Conservation (phyloP, 2,329 filamentous ascomycete species). For the Colletotrichum cuscutae region DNA sequence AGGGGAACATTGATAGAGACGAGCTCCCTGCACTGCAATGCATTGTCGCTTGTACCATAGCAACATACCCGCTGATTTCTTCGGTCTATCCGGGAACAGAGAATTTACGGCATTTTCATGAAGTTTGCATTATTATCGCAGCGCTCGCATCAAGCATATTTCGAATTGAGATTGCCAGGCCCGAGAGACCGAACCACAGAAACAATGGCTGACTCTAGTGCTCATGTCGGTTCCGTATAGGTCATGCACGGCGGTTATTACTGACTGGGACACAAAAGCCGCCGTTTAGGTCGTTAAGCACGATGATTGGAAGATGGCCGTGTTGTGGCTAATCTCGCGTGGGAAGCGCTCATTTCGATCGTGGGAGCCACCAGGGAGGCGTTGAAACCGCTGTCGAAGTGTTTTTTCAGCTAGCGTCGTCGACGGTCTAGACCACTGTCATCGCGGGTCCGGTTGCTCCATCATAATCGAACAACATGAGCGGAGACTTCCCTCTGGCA, state of each 20-base stretch:
- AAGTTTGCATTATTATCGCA: background rate
- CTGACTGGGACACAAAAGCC: background rate
- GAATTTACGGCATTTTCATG: constrained; percentile 10
- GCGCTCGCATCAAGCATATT: background rate
- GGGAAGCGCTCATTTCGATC: constrained; percentile 27
- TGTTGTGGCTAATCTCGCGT: constrained; percentile 34
- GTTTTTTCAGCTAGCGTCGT: constrained; percentile 6
- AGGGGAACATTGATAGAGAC: constrained; percentile 7
- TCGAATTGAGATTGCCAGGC: background rate
- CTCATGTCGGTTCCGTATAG: constrained; percentile 6
- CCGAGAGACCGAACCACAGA: background rate
- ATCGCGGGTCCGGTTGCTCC: background rate
- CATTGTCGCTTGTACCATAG: constrained; percentile 26
- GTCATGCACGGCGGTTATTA: constrained; percentile 2
- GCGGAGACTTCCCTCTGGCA: background rate
- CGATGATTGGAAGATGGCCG: constrained; percentile 16
- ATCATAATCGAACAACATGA: constrained; percentile 1
- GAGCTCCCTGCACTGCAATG: background rate
- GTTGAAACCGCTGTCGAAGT: constrained; percentile 12
- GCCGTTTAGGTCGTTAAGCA: background rate
- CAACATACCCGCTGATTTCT: constrained; percentile 24
- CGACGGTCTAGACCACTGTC: constrained; percentile 3
- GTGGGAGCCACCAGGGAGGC: constrained; percentile 16
- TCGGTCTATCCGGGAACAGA: constrained; percentile 5
- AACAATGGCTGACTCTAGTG: background rate